phyloP scores from a whole-genome alignment of 2,329 filamentous ascomycete genomes.

The Trichoderma gracile region DNA sequence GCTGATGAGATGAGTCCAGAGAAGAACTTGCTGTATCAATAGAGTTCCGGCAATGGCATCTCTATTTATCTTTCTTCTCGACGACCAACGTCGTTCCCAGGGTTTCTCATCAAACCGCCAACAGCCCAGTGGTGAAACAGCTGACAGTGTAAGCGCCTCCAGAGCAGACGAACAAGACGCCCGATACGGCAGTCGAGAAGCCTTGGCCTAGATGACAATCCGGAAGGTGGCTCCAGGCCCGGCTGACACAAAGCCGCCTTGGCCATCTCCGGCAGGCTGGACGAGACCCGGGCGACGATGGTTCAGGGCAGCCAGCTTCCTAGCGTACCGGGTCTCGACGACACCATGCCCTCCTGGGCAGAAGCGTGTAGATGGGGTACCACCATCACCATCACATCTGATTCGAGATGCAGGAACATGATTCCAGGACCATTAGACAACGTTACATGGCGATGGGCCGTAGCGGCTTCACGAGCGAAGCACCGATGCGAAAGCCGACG shows the following conservation, averaged over 20 bases:
- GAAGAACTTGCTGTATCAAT: slow-evolving; percentile 4
- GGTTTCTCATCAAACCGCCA: background rate
- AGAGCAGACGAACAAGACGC: background rate
- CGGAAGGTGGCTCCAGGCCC: slow-evolving; percentile 21
- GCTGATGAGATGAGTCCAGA: slow-evolving; percentile 1
- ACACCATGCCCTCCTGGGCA: slow-evolving; percentile 12
- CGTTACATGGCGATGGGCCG: slow-evolving; percentile 10
- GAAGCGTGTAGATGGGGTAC: slow-evolving; percentile 5
- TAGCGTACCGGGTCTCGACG: background rate
- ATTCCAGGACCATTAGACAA: background rate
- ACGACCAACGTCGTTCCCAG: background rate
- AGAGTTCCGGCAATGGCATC: slow-evolving; percentile 1
- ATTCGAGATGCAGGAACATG: background rate
- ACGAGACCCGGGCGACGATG: slow-evolving; percentile 1
- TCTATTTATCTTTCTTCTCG: slow-evolving; percentile 19
- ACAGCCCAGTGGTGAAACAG: slow-evolving; percentile 14
- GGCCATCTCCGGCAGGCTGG: slow-evolving; percentile 2
- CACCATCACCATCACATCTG: background rate
- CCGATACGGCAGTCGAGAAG: slow-evolving; percentile 8
- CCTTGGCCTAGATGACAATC: slow-evolving; percentile 14
- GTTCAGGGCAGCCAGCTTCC: background rate
- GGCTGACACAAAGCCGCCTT: background rate
- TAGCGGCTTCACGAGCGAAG: background rate
- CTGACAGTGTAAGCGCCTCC: slow-evolving; percentile 8
- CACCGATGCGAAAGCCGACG: background rate